A percentile compares a stretch with the other conserved stretches of the same genome.
Evolutionary conservation across 306 rosid species (phyloP).

Genomic region (Arachis hypogaea): DNA sequence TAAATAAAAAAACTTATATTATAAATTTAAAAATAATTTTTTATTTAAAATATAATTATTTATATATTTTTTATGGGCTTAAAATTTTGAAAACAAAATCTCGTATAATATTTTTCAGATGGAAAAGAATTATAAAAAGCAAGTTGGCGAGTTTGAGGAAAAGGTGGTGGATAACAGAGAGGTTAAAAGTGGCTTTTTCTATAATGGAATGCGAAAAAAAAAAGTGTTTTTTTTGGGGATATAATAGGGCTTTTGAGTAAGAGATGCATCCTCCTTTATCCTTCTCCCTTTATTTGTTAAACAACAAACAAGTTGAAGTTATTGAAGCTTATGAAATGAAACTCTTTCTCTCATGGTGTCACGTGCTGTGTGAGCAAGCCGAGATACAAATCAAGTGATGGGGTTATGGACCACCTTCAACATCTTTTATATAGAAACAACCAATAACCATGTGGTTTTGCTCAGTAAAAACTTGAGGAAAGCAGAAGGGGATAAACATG

Average conservation of each 20-base stretch:
- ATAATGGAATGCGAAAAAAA: slow-evolving; percentile 41
- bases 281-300: slow-evolving; percentile 3
- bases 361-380: slow-evolving; percentile 61
- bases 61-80: too few relatives aligned
- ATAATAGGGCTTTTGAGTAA: slow-evolving; percentile 21
- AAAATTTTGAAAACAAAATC: too few relatives aligned
- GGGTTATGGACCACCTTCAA: slow-evolving; percentile 47
- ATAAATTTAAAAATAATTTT: too few relatives aligned
- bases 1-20: too few relatives aligned
- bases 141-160: slow-evolving; percentile 31
- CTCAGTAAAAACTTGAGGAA: background rate
- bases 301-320: slow-evolving; percentile 1
- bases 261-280: background rate
- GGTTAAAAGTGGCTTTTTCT: slow-evolving; percentile 46
- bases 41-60: too few relatives aligned
- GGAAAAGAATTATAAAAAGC: slow-evolving; percentile 1
- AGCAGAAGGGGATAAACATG: background rate
- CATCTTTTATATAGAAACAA: slow-evolving; percentile 23
- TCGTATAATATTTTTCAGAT: too few relatives aligned
- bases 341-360: slow-evolving; percentile 51
- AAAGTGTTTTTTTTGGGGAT: slow-evolving; percentile 28
- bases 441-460: slow-evolving; percentile 38
- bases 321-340: background rate
- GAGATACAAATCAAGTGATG: slow-evolving; percentile 42
- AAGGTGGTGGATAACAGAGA: slow-evolving; percentile 27